Percentiles rank a stretch among this genome's conserved stretches.
These are phyloP conservation scores for Salix caprea DNA, from an alignment of 345 rosid species.

Conservation along the genomic window DNA sequence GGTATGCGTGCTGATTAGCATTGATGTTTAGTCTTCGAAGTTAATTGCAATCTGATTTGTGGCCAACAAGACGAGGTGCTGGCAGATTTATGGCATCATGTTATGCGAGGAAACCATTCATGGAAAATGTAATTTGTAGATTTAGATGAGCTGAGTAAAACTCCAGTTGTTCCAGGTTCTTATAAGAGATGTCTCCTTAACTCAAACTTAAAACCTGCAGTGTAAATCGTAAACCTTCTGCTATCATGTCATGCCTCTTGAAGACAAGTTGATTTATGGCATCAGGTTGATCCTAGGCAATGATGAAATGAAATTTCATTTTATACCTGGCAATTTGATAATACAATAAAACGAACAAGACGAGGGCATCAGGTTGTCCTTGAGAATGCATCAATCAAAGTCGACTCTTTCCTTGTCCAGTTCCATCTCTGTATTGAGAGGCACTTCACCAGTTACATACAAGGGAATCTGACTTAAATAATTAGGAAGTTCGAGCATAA, in stretches of 20 bases:
- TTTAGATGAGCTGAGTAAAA: too few relatives aligned
- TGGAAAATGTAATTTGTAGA: too few relatives aligned
- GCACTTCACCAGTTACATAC: neutral
- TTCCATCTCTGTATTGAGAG: neutral
- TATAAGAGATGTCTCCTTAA: too few relatives aligned
- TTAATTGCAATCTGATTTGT: too few relatives aligned
- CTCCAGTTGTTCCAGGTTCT: rapidly evolving
- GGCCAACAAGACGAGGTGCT: too few relatives aligned
- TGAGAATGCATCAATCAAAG: neutral
- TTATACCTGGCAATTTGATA: neutral
- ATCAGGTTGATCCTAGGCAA: neutral
- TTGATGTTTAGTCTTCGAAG: neutral
- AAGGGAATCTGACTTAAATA: neutral
- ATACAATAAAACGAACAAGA: too few relatives aligned
- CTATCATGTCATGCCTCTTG: too few relatives aligned
- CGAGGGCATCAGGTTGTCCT: neutral
- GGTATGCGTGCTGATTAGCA: neutral
- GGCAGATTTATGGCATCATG: too few relatives aligned
- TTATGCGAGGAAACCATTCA: too few relatives aligned
- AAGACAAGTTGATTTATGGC: too few relatives aligned
- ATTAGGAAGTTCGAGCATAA: neutral
- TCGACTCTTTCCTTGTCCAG: neutral
- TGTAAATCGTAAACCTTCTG: too few relatives aligned
- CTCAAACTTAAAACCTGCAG: too few relatives aligned
- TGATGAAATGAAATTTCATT: neutral